Base-by-base conservation (phyloP, 495 filamentous ascomycete genomes). In the Talaromyces wortmannii region DNA sequence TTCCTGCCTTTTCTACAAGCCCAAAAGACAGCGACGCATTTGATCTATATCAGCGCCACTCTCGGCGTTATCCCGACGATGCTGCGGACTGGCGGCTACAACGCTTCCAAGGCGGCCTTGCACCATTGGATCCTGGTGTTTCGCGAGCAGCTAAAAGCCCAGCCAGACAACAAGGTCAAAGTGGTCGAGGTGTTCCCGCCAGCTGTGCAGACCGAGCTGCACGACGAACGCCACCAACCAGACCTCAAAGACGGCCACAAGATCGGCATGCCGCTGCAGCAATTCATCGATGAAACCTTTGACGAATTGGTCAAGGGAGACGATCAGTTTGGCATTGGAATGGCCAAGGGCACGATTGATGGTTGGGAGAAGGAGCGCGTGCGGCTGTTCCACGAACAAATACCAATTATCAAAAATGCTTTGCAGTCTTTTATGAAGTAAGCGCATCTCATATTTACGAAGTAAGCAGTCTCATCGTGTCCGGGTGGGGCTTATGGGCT, bases 161-260 rank as follows among this genome's bases (percentile, higher is more conserved):
- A 64, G 5, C 61, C 60, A n/a, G 67, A 68, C 0, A 70, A 66
- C 17, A 61, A 76, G 50, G 69, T 88, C 43, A 75, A 75, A 52
- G 76, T 89, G 11, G 58, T 89, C 18, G 86, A 90, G 71, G 71
- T 89, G 15, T 74, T 84, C 52, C 86, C 86, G 10, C 85, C 87
- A 4, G 80, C 83, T 2, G 84, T 90, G 31, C 83, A 86, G 74
- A 90, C 71, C 0, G 73, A 78, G 57, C 53, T 78, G 29, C 74
- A 76, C 50, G 72, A 67, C 57, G 56, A 57, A 2, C 63, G 62
- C 48, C 64, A 76, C 46, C 67, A 73, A 48, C 67, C 69, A 3
- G 70, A 68, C 45, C 17, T 68, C 12, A 74, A 78, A 55, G 69
- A 78, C 53, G 78, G 76, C 4, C 55, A 72, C 51, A 45, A 68